These are phyloP conservation scores for Alternaria novae-zelandiae DNA, from an alignment of 2,329 filamentous ascomycete species.

Conservation along the genomic window DNA sequence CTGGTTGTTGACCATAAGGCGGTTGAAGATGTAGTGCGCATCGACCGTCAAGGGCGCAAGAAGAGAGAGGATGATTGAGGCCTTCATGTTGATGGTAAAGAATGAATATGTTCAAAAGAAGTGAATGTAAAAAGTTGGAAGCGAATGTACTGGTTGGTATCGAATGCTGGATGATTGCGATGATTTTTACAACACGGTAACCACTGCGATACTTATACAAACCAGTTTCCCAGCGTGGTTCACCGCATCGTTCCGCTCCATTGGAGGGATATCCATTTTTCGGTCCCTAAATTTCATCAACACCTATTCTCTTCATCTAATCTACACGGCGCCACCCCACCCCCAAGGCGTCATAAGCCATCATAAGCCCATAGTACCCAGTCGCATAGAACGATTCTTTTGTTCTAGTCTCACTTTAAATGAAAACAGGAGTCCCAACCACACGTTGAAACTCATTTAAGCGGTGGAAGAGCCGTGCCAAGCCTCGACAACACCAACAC, in stretches of 20 bases:
- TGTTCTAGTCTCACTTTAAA: slow-evolving; percentile 11
- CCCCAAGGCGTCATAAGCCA: neutral
- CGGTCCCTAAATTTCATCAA: neutral
- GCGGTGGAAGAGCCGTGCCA: slow-evolving; percentile 11
- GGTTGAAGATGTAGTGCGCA: slow-evolving; percentile 49
- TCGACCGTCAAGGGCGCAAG: slow-evolving; percentile 32
- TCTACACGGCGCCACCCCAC: neutral
- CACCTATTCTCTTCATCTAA: slow-evolving; percentile 13
- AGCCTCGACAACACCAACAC: slow-evolving; percentile 3
- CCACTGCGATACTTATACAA: slow-evolving; percentile 5
- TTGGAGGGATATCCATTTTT: slow-evolving; percentile 1
- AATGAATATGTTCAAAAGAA: slow-evolving; percentile 15
- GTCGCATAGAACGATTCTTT: neutral
- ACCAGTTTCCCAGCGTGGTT: neutral
- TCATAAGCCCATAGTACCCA: slow-evolving; percentile 1
- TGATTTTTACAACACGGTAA: neutral
- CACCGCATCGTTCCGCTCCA: slow-evolving; percentile 1
- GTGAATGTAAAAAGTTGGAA: slow-evolving; percentile 10
- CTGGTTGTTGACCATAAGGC: slow-evolving; percentile 42
- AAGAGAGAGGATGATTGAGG: slow-evolving; percentile 33
- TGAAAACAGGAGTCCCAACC: slow-evolving; percentile 16
- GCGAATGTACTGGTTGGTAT: slow-evolving; percentile 9
- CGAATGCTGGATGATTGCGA: slow-evolving; percentile 12
- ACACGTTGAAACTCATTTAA: slow-evolving; percentile 13
- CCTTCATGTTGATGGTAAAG: slow-evolving; percentile 36